Evolutionary conservation across 192 early-diverging fungal species (phyloP), one percentile per base, ranked within the genome.

Genomic region (Coemansia sp.): DNA sequence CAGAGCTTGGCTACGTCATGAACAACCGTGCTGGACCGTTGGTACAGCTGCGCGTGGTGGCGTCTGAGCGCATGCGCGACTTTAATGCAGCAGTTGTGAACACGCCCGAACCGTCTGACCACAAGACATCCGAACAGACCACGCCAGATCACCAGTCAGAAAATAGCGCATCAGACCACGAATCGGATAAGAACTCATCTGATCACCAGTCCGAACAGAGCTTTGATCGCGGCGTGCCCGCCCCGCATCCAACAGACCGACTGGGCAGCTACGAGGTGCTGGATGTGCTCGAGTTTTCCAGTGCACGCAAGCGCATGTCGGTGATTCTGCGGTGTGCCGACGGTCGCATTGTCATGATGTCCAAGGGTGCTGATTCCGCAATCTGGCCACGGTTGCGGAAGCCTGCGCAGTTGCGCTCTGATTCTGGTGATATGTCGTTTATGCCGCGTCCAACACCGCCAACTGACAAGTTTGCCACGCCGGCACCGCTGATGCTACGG

Each of bases 351-450:
- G 83, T 87, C 11, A 70, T 97, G 50, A 86, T 92, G 68, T 90
- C 89, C 74, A 95, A 97, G 82, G 95, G 95, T 24, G 94, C 94
- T 2, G 94, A 96, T 71, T 93, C 93, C 7, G 88, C 93, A 20
- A 85, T 96, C 55, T 74, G 92, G 57, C 89, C 87, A 54, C 82
- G 89, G 2, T 74, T 90, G 27, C 11, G 63, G 3, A 26, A 32
- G n/a, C 45, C 70, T 14, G 73, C 64, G 13, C 27, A 13, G 3
- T 18, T 81, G 12, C 39, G 29, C 8, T 80, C 77, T 1, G 60
- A 71, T 16, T 51, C 67, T 9, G 32, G 41, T 16, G 71, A 73
- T 20, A 18, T 41, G 6, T 54, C 68, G 26, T 80, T 74, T 22
- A 60, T 61, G 54, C 77, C 77, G 6, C 70, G 66, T 6, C 75